Percentiles rank a stretch among this genome's conserved stretches.
phyloP scores from a whole-genome alignment of 768 basidiomycete species.

The Botryobasidium botryosum region DNA sequence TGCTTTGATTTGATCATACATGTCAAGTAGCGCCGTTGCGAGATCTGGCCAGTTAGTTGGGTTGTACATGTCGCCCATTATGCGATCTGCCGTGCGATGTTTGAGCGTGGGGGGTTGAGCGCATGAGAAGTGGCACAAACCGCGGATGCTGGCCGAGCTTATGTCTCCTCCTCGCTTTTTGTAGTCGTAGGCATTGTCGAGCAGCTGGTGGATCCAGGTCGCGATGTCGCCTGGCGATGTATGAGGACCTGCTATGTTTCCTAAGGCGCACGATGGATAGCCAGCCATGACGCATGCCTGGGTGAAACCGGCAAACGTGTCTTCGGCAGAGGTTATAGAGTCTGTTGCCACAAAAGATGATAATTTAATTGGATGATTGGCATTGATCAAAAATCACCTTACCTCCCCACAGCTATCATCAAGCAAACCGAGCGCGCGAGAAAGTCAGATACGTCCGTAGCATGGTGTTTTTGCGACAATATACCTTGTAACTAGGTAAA shows the following conservation, averaged over 20 bases:
- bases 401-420: too few species aligned
- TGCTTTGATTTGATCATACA: too few species aligned
- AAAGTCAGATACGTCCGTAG: too few species aligned
- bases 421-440: too few species aligned
- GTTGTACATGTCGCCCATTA: conserved; percentile 3
- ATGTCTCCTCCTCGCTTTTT: neutral
- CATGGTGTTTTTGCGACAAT: too few species aligned
- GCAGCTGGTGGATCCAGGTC: neutral
- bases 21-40: neutral
- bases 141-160: neutral
- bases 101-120: too few species aligned
- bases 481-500: too few species aligned
- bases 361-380: neutral
- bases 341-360: neutral
- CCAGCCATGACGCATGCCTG: conserved; percentile 2
- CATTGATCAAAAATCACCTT: too few species aligned
- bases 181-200: conserved; percentile 1
- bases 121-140: too few species aligned
- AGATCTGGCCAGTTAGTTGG: conserved; percentile 3
- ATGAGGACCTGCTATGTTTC: too few species aligned
- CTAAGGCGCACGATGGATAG: conserved; percentile 1
- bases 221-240: too few species aligned
- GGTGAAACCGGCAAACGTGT: neutral
- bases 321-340: neutral
- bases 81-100: too few species aligned